Evolutionary conservation across 306 rosid genomes (phyloP).

Genomic region (barrel medic (Medicago truncatula)): MtrunA17r5.0-ANR NC_053049.1:5870001-5870500

Average conservation of each 20-base stretch:
- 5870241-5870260: constrained; percentile 90
- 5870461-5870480: constrained; percentile 97
- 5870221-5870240: constrained; percentile 87
- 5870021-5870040: too few relatives aligned
- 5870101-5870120: neutral
- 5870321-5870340: constrained; percentile 78
- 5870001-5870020: too few relatives aligned
- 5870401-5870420: neutral
- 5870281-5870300: constrained; percentile 97
- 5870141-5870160: constrained; percentile 28
- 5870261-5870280: constrained; percentile 98
- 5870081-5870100: too few relatives aligned
- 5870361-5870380: neutral
- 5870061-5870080: too few relatives aligned
- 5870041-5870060: too few relatives aligned
- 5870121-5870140: neutral
- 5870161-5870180: neutral
- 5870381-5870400: neutral
- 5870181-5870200: constrained; percentile 19
- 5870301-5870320: constrained; percentile 93
- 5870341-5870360: neutral
- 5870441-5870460: neutral
- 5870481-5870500: constrained; percentile 94
- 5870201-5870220: constrained; percentile 93
- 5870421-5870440: too few relatives aligned